Percentiles rank a stretch among this genome's conserved stretches.
These are phyloP conservation scores for Diutina pseudorugosa DNA, from an alignment of 1,139 yeast species.

Conservation along the genomic window DNA sequence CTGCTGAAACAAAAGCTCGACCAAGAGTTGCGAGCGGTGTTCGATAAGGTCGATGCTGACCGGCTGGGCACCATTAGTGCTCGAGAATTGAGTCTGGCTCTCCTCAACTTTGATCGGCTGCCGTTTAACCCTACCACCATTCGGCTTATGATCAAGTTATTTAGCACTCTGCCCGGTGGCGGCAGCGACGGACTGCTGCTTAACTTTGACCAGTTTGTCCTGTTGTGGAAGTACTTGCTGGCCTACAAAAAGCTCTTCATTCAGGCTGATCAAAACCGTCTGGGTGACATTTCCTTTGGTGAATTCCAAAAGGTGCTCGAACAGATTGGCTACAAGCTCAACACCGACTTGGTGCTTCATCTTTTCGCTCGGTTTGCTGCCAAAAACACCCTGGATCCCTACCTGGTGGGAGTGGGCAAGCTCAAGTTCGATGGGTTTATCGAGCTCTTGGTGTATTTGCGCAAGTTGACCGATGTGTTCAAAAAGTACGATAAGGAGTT, in stretches of 20 bases:
- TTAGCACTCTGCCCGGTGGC: conserved; percentile 29
- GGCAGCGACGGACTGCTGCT: conserved; percentile 17
- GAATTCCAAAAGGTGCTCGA: conserved; percentile 58
- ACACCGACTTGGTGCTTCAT: conserved; percentile 49
- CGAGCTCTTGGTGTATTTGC: conserved; percentile 64
- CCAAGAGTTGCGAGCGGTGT: conserved; percentile 38
- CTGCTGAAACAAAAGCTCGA: conserved; percentile 29
- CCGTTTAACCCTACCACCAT: conserved; percentile 55
- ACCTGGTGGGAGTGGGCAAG: conserved; percentile 31
- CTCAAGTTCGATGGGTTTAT: conserved; percentile 76
- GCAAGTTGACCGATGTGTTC: conserved; percentile 69
- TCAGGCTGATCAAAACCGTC: conserved; percentile 48
- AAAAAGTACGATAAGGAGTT: conserved; percentile 66
- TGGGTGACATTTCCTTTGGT: conserved; percentile 53
- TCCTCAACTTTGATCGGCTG: conserved; percentile 54
- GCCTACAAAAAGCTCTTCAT: conserved; percentile 60
- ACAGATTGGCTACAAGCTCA: conserved; percentile 58
- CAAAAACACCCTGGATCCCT: conserved; percentile 18
- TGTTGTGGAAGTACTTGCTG: conserved; percentile 60
- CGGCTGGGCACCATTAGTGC: conserved; percentile 47
- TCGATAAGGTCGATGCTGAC: conserved; percentile 43
- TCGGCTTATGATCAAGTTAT: conserved; percentile 52
- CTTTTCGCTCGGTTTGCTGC: conserved; percentile 48
- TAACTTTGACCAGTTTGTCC: conserved; percentile 57
- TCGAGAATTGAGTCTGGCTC: conserved; percentile 47